phyloP scores from a whole-genome alignment of 1,284 basidiomycete genomes.

The Sporisorium graminicola region DNA sequence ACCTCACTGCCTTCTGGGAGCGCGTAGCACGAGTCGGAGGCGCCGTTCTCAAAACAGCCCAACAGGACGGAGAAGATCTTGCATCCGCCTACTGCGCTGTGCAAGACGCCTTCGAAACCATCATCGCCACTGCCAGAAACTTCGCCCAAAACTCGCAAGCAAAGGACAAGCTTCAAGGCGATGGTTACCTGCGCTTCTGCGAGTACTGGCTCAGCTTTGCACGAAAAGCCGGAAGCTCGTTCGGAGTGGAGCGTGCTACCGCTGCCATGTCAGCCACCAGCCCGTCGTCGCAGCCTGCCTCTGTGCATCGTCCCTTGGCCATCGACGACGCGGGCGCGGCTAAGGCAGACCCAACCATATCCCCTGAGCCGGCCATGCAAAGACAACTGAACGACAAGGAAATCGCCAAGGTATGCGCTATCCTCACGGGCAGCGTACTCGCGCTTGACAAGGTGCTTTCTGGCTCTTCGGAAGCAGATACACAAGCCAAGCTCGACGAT shows the following conservation, averaged over 20 bases:
- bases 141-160: slow-evolving; percentile 13
- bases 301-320: not conserved
- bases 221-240: slow-evolving; percentile 31
- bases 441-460: slow-evolving; percentile 41
- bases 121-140: slow-evolving; percentile 32
- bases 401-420: slow-evolving; percentile 27
- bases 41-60: slow-evolving; percentile 27
- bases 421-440: slow-evolving; percentile 32
- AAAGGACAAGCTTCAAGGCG: slow-evolving; percentile 22
- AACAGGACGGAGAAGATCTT: slow-evolving; percentile 22
- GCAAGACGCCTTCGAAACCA: slow-evolving; percentile 39
- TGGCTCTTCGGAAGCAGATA: slow-evolving; percentile 18
- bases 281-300: not conserved
- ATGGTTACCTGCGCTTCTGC: slow-evolving; percentile 47
- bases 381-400: slow-evolving; percentile 17
- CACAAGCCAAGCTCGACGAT: slow-evolving; percentile 31
- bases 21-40: slow-evolving; percentile 45
- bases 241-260: slow-evolving; percentile 39
- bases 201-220: slow-evolving; percentile 53
- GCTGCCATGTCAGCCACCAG: slow-evolving; percentile 21
- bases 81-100: slow-evolving; percentile 27
- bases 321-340: not conserved
- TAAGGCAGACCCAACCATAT: not conserved
- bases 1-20: slow-evolving; percentile 58
- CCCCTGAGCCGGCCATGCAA: not conserved